These are phyloP conservation scores for Apophysomyces sp. DNA, from an alignment of 371 early-diverging fungal genomes.

Conservation along the genomic window DNA sequence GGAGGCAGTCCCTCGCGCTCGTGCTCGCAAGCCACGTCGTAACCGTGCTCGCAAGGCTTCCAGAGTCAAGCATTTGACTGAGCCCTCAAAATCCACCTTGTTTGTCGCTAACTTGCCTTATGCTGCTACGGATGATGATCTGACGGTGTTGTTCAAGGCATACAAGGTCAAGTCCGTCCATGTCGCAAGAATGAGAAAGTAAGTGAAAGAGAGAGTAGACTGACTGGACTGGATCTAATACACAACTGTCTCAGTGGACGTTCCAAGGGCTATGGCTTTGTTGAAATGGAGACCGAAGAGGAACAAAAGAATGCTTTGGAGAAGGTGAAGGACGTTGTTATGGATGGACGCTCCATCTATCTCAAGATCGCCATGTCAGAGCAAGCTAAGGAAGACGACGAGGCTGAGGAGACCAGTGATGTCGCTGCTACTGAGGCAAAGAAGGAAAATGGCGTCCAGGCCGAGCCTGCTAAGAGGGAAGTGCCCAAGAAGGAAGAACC, in stretches of 20 bases:
- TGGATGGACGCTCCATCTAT: constrained; percentile 66
- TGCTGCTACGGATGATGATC: constrained; percentile 72
- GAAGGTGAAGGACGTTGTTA: constrained; percentile 51
- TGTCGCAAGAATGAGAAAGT: constrained; percentile 55
- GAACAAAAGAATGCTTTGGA: constrained; percentile 78
- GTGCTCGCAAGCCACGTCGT: neutral
- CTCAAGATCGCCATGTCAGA: constrained; percentile 73
- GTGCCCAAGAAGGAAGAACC: neutral
- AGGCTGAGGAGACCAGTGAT: neutral
- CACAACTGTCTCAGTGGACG: constrained; percentile 38
- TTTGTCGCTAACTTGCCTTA: constrained; percentile 94
- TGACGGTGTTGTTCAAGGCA: constrained; percentile 70
- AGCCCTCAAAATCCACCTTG: constrained; percentile 75
- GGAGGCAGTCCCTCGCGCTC: neutral
- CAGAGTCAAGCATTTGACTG: constrained; percentile 27
- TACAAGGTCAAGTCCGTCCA: constrained; percentile 75
- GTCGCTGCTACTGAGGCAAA: neutral
- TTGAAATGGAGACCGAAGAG: constrained; percentile 69
- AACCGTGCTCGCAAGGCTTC: neutral
- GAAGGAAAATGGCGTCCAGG: neutral
- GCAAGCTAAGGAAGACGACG: constrained; percentile 4
- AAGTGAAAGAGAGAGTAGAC: neutral
- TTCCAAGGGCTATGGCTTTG: constrained; percentile 90
- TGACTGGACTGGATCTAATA: neutral
- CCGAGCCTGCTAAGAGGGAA: neutral